Conservation (phyloP, 2,329 filamentous ascomycete genomes). For the Fusarium sp. region DNA sequence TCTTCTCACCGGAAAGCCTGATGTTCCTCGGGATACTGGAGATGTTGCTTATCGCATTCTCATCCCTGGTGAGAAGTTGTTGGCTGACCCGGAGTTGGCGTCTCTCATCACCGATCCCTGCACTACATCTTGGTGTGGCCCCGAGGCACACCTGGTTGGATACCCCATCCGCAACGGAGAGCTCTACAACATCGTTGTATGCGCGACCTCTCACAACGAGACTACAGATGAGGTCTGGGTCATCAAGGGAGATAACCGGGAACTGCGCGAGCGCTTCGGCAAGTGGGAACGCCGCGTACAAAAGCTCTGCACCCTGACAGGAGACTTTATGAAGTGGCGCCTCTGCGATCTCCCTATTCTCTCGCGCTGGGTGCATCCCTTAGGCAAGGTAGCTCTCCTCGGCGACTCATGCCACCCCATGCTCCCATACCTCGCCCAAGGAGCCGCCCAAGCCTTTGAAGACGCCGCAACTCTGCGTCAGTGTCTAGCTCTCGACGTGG, state of each 20-base stretch:
- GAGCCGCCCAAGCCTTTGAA: constrained; percentile 59
- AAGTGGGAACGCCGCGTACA: constrained; percentile 56
- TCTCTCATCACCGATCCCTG: constrained; percentile 67
- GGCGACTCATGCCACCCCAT: constrained; percentile 59
- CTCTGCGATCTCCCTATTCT: constrained; percentile 61
- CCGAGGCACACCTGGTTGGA: constrained; percentile 71
- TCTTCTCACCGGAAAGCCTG: constrained; percentile 60
- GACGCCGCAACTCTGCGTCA: constrained; percentile 53
- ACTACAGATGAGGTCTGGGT: constrained; percentile 39
- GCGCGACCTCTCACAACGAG: background rate
- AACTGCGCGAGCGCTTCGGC: constrained; percentile 54
- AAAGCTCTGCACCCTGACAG: constrained; percentile 54
- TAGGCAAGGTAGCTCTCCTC: constrained; percentile 52
- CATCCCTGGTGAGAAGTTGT: constrained; percentile 62
- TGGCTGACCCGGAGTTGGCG: constrained; percentile 65
- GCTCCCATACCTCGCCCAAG: constrained; percentile 62
- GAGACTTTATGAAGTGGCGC: constrained; percentile 63
- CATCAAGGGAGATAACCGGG: constrained; percentile 51
- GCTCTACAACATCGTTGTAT: constrained; percentile 76
- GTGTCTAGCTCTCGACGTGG: background rate
- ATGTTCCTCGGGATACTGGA: constrained; percentile 69
- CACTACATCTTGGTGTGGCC: constrained; percentile 75
- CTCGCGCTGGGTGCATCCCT: constrained; percentile 58
- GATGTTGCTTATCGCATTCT: constrained; percentile 77
- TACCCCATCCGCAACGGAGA: constrained; percentile 73